Evolutionary conservation across 495 filamentous ascomycete genomes (phyloP).

Genomic region (Lasiosphaeria ovina): DNA sequence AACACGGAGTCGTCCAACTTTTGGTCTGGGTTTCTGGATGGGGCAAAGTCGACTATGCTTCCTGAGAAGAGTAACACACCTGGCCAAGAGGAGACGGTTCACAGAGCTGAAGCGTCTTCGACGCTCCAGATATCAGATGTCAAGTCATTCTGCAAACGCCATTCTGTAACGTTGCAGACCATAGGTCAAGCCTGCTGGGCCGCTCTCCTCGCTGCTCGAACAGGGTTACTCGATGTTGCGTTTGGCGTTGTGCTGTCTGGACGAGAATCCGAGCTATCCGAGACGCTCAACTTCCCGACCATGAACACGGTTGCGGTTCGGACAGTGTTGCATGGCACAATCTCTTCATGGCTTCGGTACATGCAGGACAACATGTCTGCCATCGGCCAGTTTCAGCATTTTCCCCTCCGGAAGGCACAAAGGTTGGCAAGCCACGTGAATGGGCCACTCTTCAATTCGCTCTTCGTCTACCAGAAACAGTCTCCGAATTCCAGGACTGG

Average conservation of each 20-base stretch:
- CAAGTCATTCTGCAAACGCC: slow-evolving; percentile 52
- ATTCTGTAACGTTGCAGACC: slow-evolving; percentile 61
- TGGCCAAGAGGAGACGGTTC: slow-evolving; percentile 14
- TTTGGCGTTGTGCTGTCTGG: slow-evolving; percentile 74
- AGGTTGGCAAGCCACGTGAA: slow-evolving; percentile 31
- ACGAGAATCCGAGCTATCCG: slow-evolving; percentile 56
- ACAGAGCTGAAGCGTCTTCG: slow-evolving; percentile 51
- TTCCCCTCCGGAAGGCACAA: slow-evolving; percentile 63
- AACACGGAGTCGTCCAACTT: slow-evolving; percentile 47
- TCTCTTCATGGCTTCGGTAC: slow-evolving; percentile 59
- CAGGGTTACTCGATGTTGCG: slow-evolving; percentile 58
- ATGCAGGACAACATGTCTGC: slow-evolving; percentile 59
- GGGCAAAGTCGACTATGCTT: slow-evolving; percentile 40
- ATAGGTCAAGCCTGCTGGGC: slow-evolving; percentile 67
- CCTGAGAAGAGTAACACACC: slow-evolving; percentile 1
- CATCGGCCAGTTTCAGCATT: slow-evolving; percentile 59
- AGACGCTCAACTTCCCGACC: slow-evolving; percentile 66
- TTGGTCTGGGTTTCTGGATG: slow-evolving; percentile 60
- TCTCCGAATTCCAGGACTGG: not conserved
- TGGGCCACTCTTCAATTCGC: slow-evolving; percentile 57
- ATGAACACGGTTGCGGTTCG: slow-evolving; percentile 75
- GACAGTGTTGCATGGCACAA: slow-evolving; percentile 59
- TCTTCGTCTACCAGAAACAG: slow-evolving; percentile 66
- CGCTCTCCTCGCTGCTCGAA: slow-evolving; percentile 55
- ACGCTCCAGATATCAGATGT: slow-evolving; percentile 31